Base-by-base conservation (phyloP, 208 protist species). In the Acanthamoeba lenticulata region DNA sequence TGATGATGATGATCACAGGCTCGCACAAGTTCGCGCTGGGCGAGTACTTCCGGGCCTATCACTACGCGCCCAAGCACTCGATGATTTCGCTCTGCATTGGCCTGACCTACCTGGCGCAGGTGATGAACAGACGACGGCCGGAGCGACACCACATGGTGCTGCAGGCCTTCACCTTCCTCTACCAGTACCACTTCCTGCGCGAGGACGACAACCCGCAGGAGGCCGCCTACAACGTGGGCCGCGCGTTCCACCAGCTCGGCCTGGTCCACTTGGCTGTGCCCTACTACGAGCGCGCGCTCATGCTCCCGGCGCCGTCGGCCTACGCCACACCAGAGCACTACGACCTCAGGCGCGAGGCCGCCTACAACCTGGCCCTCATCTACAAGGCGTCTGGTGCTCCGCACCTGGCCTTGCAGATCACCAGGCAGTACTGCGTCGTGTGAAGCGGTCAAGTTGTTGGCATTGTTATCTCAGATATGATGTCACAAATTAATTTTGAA, bases 291-390 rank as follows among this genome's bases (percentile, higher is more conserved):
- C 40, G 44, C 3, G 85, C 85, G 15, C 47, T 91, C 85, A 72
- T 36, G 38, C 29, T 69, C 21, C 57, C 27, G 21, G 38, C 52
- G 21, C 85, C 85, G 7, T 5, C 6, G n/a, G 47, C 2, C 6
- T 91, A 62, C n/a, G 3, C 85, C 21, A 15, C n/a, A 0, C 85
- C 29, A 3, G 19, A 40, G 29, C 55, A 62, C 32, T 91, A 44
- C 45, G 85, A 91, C 42, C 57, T 91, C 36, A 62, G 36, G 32
- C 29, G 52, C 5, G 85, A 91, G 85, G 85, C 85, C 36, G 85
- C 85, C 85, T 91, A 91, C 57, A 91, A 91, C 55, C 57, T 91
- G 2, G 38, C 85, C 32, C 85, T 91, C 55, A 91, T 91, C 85
- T 91, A 91, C 57, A 62, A 91, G 85, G 57, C 47, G 32, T 72